These are phyloP conservation scores for Fusarium tricinctum DNA, from an alignment of 2,329 filamentous ascomycete species.

Conservation along the genomic window DNA sequence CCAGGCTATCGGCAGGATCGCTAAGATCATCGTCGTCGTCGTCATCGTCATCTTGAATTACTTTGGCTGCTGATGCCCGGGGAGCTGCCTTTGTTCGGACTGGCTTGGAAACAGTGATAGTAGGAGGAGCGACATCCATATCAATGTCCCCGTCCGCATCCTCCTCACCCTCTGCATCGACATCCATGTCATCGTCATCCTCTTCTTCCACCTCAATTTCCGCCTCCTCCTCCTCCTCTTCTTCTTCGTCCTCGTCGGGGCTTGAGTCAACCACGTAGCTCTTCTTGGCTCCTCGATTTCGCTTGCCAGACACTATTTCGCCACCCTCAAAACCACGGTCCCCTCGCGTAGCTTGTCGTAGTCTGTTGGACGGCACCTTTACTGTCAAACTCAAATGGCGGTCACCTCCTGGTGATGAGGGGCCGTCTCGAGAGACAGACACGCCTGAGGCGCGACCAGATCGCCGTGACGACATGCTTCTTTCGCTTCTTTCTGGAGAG, in stretches of 20 bases:
- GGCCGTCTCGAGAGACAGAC: constrained; percentile 61
- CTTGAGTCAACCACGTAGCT: constrained; percentile 72
- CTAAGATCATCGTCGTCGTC: constrained; percentile 69
- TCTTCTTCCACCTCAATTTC: constrained; percentile 59
- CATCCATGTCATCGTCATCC: constrained; percentile 57
- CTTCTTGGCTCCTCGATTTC: constrained; percentile 69
- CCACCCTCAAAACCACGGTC: constrained; percentile 59
- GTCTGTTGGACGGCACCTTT: constrained; percentile 66
- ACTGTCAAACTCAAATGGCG: constrained; percentile 63
- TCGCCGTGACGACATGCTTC: constrained; percentile 67
- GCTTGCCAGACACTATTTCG: constrained; percentile 65
- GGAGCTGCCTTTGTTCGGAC: constrained; percentile 56
- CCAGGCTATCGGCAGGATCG: constrained; percentile 66
- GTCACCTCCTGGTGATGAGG: constrained; percentile 63
- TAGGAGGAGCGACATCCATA: constrained; percentile 57
- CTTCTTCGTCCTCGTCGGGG: constrained; percentile 62
- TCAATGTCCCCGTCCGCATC: constrained; percentile 63
- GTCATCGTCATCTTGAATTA: constrained; percentile 59
- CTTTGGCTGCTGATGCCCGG: constrained; percentile 53
- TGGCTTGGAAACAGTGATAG: constrained; percentile 66
- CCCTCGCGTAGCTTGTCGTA: constrained; percentile 64
- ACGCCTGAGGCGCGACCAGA: constrained; percentile 62
- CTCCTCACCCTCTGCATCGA: constrained; percentile 63
- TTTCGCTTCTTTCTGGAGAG: constrained; percentile 55
- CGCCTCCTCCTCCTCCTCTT: constrained; percentile 52